Conservation (phyloP, 352 stramenopile species). For the Globisporangium parvum region DNA sequence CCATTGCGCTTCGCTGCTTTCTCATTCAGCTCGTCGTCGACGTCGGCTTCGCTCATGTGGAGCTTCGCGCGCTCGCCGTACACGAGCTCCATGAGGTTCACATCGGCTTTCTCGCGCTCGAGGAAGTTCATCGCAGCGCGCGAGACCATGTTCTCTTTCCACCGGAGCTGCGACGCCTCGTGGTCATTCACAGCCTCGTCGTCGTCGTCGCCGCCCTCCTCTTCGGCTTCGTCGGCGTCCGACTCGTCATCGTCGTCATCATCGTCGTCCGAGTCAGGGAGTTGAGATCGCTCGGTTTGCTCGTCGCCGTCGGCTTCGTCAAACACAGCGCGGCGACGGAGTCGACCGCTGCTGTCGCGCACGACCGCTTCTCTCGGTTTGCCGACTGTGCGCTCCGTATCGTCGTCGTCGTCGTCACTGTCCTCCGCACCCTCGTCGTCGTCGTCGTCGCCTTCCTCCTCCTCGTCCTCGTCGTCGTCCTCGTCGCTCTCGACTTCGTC, state of each 20-base stretch:
- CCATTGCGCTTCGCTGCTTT: conserved; percentile 14
- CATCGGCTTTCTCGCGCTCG: conserved; percentile 68
- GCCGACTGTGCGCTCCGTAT: conserved; percentile 34
- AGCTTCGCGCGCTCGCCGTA: conserved; percentile 84
- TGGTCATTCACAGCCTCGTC: conserved; percentile 24
- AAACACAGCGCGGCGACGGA: conserved; percentile 78
- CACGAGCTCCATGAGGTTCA: conserved; percentile 91
- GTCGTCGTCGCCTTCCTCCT: conserved; percentile 41
- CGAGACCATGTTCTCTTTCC: conserved; percentile 85
- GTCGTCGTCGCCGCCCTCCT: conserved; percentile 30
- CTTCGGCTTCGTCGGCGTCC: conserved; percentile 45
- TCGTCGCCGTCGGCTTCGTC: conserved; percentile 34
- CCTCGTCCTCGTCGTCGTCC: conserved; percentile 54
- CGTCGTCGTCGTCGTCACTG: conserved; percentile 43
- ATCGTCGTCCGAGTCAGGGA: conserved; percentile 26
- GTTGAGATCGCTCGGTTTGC: conserved; percentile 6
- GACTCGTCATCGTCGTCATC: conserved; percentile 41
- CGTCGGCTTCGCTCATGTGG: conserved; percentile 70
- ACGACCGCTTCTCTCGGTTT: conserved; percentile 67
- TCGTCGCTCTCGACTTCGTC: conserved; percentile 65
- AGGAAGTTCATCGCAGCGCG: conserved; percentile 82
- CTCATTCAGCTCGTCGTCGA: conserved; percentile 43
- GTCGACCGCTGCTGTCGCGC: conserved; percentile 56
- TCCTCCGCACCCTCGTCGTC: conserved; percentile 38
- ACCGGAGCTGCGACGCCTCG: conserved; percentile 68